Evolutionary conservation across 768 basidiomycete genomes (phyloP).

Genomic region (Leucosporidium scottii): DNA sequence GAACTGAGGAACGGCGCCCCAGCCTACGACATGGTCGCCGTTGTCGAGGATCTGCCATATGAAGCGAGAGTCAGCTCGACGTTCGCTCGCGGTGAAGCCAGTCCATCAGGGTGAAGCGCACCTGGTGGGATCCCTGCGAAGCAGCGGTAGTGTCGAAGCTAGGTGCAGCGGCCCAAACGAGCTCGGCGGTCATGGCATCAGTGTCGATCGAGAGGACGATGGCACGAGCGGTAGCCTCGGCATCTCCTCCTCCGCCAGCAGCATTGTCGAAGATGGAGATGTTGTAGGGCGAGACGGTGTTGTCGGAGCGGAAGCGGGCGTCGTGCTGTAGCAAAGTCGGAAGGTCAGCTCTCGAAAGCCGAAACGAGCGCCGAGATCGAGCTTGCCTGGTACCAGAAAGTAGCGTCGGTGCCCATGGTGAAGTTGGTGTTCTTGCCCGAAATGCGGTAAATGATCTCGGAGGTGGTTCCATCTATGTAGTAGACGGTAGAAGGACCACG

Average conservation of each 20-base stretch:
- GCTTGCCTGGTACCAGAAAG: slow-evolving; percentile 18
- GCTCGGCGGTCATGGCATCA: slow-evolving; percentile 25
- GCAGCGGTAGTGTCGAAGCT: background rate
- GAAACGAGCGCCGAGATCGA: slow-evolving; percentile 5
- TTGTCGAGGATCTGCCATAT: slow-evolving; percentile 19
- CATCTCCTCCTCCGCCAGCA: slow-evolving; percentile 19
- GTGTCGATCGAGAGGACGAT: background rate
- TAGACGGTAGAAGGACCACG: slow-evolving; percentile 38
- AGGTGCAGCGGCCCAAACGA: slow-evolving; percentile 1
- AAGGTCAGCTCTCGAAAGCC: slow-evolving; percentile 11
- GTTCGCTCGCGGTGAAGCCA: too few relatives aligned
- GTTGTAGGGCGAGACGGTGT: slow-evolving; percentile 4
- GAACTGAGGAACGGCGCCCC: slow-evolving; percentile 35
- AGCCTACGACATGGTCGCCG: slow-evolving; percentile 32
- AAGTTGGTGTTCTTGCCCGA: slow-evolving; percentile 35
- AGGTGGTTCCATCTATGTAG: slow-evolving; percentile 29
- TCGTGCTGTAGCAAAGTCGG: slow-evolving; percentile 29
- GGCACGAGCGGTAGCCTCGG: background rate
- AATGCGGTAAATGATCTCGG: slow-evolving; percentile 36
- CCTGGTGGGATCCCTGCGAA: background rate
- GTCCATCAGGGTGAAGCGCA: background rate
- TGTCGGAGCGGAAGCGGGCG: slow-evolving; percentile 17
- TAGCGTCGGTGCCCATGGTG: slow-evolving; percentile 29
- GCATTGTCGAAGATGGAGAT: slow-evolving; percentile 39
- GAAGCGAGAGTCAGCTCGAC: slow-evolving; percentile 3